Base-by-base conservation (phyloP, 306 rosid genomes). In the Datisca glomerata region DNA sequence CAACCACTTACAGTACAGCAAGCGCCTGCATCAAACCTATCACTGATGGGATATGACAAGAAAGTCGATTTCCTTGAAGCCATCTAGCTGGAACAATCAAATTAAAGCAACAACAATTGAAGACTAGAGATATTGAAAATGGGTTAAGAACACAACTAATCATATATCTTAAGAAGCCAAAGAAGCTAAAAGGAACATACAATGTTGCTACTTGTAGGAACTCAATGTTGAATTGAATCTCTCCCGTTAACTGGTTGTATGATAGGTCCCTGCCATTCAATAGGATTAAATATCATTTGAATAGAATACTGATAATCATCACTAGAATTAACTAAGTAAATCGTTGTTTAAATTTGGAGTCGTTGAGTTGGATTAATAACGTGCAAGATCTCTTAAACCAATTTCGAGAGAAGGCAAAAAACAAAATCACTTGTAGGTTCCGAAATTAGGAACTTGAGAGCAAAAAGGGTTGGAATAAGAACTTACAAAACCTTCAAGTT, bases 21-120 rank as follows among this genome's bases (percentile, higher is more conserved):
- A 89, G 95, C 40, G 95, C 98, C 69, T 89, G 98, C 98, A 89
- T 89, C 68, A 89, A 74, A 41, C 98, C 98, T 2, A 84, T 68
- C 55, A 89, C 98, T 0, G 95, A 65, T 24, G 98, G 98, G 36
- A 89, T 80, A 34, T 41, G 55, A 14, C 98, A 95, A 4, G 93
- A 74, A 29, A 89, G 89, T 68, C 47, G 65, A 57, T 89, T 89
- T 18, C 95, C 91, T 68, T 89, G 98, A 61, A 89, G 55, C 29
- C 95, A 89, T 65, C 98, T 89, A 45, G 61, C 32, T 28, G 49
- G 37, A 12, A 64, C 34, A 49, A 49, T 61, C 4, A 18, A 10
- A 43, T 33, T 3, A 49, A 15, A 33, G n/a, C n/a, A n/a, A n/a
- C n/a, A n/a, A n/a, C n/a, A n/a, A n/a, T n/a, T n/a, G n/a, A n/a